Evolutionary conservation across 2,329 filamentous ascomycete species (phyloP).

Genomic region (Monilinia fructicola): DNA sequence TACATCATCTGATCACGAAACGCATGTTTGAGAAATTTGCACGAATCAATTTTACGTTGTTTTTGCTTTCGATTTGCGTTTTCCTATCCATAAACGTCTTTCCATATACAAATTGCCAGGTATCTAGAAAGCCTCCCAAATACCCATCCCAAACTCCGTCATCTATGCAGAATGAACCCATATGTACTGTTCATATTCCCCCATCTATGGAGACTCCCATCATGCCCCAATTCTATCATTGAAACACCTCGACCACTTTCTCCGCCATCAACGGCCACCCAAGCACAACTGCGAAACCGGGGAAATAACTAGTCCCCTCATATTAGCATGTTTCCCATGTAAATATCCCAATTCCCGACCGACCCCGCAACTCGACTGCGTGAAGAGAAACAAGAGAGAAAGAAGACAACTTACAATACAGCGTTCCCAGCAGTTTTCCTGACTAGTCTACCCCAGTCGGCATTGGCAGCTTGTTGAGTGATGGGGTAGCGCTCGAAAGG

Average conservation of each 20-base stretch:
- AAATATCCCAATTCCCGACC: not conserved
- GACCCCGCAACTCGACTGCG: too few species aligned
- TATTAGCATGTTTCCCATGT: not conserved
- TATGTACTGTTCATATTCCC: not conserved
- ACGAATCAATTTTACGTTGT: not conserved
- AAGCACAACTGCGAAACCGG: slow-evolving; percentile 20
- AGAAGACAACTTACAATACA: slow-evolving; percentile 4
- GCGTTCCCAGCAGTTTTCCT: slow-evolving; percentile 10
- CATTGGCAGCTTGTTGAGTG: slow-evolving; percentile 12
- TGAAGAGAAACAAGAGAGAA: not conserved
- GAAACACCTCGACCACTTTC: not conserved
- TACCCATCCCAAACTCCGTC: slow-evolving; percentile 6
- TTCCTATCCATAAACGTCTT: not conserved
- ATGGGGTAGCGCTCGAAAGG: slow-evolving; percentile 19
- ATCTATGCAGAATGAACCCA: not conserved
- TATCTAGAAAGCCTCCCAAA: not conserved
- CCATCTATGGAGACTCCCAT: not conserved
- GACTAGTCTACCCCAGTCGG: slow-evolving; percentile 11
- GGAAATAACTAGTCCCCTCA: slow-evolving; percentile 14
- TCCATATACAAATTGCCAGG: not conserved
- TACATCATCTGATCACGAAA: not conserved
- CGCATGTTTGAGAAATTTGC: not conserved
- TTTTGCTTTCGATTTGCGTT: not conserved
- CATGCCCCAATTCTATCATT: not conserved
- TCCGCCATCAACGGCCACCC: slow-evolving; percentile 24